Percentiles rank a stretch among this genome's conserved stretches.
Conservation (phyloP, 306 rosid species). For the Cucumis melo region DNA sequence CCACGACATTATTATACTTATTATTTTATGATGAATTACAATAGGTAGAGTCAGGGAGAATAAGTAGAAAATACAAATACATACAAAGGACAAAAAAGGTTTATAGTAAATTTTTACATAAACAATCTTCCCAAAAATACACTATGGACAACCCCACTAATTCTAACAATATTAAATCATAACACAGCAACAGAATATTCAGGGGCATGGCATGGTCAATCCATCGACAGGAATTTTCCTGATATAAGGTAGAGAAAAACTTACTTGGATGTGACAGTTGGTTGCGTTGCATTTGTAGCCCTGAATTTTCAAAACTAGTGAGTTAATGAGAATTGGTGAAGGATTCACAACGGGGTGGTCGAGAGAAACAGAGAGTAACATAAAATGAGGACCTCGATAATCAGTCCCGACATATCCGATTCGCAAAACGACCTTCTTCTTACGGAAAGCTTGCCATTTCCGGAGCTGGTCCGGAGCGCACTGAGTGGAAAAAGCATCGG, state of each 20-base stretch:
- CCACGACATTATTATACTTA: no score
- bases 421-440: constrained; percentile 77
- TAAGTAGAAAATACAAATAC: no score
- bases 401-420: constrained; percentile 71
- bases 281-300: constrained; percentile 70
- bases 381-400: constrained; percentile 47
- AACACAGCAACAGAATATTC: neutral
- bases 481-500: neutral
- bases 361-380: neutral
- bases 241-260: constrained; percentile 2
- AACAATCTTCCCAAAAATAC: no score
- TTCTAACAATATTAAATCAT: no score
- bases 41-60: no score
- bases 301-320: constrained; percentile 19
- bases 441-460: constrained; percentile 55
- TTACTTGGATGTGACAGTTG: constrained; percentile 47
- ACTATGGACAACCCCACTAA: no score
- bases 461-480: neutral
- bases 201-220: neutral
- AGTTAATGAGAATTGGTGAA: neutral
- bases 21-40: no score
- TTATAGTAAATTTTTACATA: no score
- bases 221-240: neutral
- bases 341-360: neutral
- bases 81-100: no score